Conservation (phyloP, 495 filamentous ascomycete species). For the Bombardia bombarda region DNA sequence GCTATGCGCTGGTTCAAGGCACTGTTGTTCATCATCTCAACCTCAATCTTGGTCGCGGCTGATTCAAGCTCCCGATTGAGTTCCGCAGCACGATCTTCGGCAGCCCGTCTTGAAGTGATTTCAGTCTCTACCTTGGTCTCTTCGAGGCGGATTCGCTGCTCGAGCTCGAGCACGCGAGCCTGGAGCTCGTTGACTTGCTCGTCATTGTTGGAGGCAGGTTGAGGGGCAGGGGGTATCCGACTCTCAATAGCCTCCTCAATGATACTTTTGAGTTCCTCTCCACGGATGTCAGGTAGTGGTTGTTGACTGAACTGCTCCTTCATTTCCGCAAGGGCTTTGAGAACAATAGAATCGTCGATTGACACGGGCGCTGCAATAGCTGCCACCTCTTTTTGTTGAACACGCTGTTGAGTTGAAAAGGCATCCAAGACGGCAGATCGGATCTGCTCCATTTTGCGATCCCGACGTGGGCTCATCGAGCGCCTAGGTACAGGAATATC, state of each 20-base stretch:
- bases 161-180: slow-evolving; percentile 31
- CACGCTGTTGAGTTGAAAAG: slow-evolving; percentile 50
- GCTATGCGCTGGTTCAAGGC: slow-evolving; percentile 36
- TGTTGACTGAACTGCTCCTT: slow-evolving; percentile 39
- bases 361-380: slow-evolving; percentile 6
- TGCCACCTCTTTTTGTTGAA: slow-evolving; percentile 13
- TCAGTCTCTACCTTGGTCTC: slow-evolving; percentile 34
- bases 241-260: slow-evolving; percentile 51
- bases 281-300: slow-evolving; percentile 35
- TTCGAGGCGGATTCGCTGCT: slow-evolving; percentile 37
- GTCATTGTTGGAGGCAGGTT: slow-evolving; percentile 19
- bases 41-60: slow-evolving; percentile 42
- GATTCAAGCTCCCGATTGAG: slow-evolving; percentile 36
- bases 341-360: slow-evolving; percentile 24
- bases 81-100: slow-evolving; percentile 36
- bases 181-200: slow-evolving; percentile 31
- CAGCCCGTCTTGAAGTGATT: slow-evolving; percentile 27
- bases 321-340: slow-evolving; percentile 37
- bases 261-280: slow-evolving; percentile 49
- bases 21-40: slow-evolving; percentile 44
- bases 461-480: slow-evolving; percentile 57
- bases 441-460: slow-evolving; percentile 77
- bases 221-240: slow-evolving; percentile 34
- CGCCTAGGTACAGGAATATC: slow-evolving; percentile 52
- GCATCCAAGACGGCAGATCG: slow-evolving; percentile 73